Percentiles rank a stretch among this genome's conserved stretches.
Conservation (phyloP, 495 filamentous ascomycete genomes). For the Trichoderma asperelloides region DNA sequence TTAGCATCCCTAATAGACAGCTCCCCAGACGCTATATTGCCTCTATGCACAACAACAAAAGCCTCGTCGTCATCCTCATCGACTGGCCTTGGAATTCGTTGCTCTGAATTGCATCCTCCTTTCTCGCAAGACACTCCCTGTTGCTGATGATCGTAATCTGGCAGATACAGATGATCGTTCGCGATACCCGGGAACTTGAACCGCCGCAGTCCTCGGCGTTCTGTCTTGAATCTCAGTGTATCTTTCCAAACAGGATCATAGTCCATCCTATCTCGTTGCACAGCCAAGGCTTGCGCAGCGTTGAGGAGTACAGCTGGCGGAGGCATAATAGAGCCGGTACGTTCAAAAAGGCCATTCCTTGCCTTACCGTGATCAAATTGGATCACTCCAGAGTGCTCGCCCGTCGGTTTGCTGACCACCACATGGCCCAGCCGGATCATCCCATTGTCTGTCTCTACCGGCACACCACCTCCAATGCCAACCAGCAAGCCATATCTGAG, state of each 20-base stretch:
- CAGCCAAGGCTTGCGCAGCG: background rate
- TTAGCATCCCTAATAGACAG: background rate
- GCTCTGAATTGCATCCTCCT: background rate
- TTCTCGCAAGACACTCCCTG: background rate
- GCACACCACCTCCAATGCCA: conserved; percentile 30
- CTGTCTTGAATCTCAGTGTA: background rate
- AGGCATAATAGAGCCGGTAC: background rate
- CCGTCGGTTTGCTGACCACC: conserved; percentile 24
- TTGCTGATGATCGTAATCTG: background rate
- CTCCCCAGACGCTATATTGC: background rate
- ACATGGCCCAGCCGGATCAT: conserved; percentile 26
- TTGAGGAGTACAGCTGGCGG: background rate
- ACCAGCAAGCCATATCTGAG: conserved; percentile 26
- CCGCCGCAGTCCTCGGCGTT: background rate
- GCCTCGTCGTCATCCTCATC: background rate
- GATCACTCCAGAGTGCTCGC: background rate
- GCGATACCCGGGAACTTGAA: background rate
- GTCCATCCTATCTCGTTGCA: background rate
- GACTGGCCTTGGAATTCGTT: background rate
- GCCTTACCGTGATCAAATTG: background rate
- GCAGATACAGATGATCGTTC: background rate
- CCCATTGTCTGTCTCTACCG: conserved; percentile 17
- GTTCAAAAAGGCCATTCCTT: background rate
- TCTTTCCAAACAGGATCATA: background rate
- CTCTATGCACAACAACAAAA: background rate